These are phyloP conservation scores for Fraxinus floribunda DNA, from an alignment of 305 asterid genomes.

Conservation along the genomic window DNA sequence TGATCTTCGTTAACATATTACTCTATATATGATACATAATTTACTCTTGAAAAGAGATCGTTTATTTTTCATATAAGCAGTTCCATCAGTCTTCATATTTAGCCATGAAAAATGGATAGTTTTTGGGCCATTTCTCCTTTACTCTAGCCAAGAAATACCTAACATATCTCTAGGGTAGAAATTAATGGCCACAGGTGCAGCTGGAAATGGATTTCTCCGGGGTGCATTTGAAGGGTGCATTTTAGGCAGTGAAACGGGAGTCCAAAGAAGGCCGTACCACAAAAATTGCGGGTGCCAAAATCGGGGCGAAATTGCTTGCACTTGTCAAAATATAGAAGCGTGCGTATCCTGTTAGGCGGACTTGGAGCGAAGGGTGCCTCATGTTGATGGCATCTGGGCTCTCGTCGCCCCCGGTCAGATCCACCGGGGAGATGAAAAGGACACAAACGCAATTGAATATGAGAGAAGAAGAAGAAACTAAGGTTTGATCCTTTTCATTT, in stretches of 20 bases:
- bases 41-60: too few relatives aligned
- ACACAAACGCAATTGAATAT: constrained; percentile 11
- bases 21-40: too few relatives aligned
- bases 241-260: constrained; percentile 46
- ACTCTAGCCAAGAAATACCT: not conserved
- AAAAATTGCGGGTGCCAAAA: constrained; percentile 66
- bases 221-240: constrained; percentile 66
- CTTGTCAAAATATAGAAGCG: constrained; percentile 25
- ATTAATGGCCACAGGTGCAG: constrained; percentile 62
- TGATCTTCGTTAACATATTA: constrained; percentile 15
- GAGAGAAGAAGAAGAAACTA: not conserved
- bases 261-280: constrained; percentile 67
- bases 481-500: not conserved
- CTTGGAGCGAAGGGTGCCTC: constrained; percentile 73
- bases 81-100: constrained; percentile 18
- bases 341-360: constrained; percentile 56
- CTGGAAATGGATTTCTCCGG: constrained; percentile 61
- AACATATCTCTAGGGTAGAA: not conserved
- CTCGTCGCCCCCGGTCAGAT: constrained; percentile 25
- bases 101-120: constrained; percentile 4
- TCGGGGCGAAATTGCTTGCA: constrained; percentile 47
- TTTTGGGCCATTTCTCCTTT: not conserved
- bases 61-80: too few relatives aligned
- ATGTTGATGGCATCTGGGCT: constrained; percentile 34
- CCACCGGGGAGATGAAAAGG: constrained; percentile 21